These are phyloP conservation scores for Larix kaempferi DNA, from an alignment of 75 land plant species.

Conservation along the genomic window DNA sequence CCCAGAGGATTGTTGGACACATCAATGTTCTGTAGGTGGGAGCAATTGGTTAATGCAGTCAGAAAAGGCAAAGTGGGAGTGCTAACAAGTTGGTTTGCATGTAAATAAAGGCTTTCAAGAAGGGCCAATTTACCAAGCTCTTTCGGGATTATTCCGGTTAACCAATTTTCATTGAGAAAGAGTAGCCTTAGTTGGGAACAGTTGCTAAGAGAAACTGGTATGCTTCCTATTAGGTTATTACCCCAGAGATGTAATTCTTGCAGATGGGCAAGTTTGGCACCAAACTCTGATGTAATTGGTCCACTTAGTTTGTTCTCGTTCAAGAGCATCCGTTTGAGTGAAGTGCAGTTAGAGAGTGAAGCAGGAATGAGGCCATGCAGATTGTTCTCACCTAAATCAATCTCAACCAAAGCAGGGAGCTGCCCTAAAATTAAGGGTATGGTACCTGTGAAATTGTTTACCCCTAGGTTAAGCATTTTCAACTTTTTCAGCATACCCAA, in stretches of 20 bases:
- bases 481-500: slow-evolving; percentile 12
- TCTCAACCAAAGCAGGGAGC: neutral
- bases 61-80: neutral
- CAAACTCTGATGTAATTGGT: slow-evolving; percentile 18
- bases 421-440: slow-evolving; percentile 23
- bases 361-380: slow-evolving; percentile 34
- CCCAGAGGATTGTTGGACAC: neutral
- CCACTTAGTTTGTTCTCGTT: slow-evolving; percentile 27
- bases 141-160: slow-evolving; percentile 17
- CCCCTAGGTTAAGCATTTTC: slow-evolving; percentile 11
- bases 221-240: neutral
- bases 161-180: slow-evolving; percentile 10
- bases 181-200: slow-evolving; percentile 8
- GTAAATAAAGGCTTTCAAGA: slow-evolving; percentile 21
- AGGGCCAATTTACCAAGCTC: slow-evolving; percentile 15
- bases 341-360: slow-evolving; percentile 15
- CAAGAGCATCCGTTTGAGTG: slow-evolving; percentile 23
- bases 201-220: neutral
- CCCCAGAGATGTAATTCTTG: slow-evolving; percentile 12
- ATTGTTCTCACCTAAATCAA: slow-evolving; percentile 22
- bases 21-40: neutral
- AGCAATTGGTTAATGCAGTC: slow-evolving; percentile 8
- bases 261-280: slow-evolving; percentile 11
- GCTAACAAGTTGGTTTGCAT: slow-evolving; percentile 12
- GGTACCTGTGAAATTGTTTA: slow-evolving; percentile 30